Evolutionary conservation across 2,329 filamentous ascomycete species (phyloP).

Genomic region (Ascomycota sp.): DNA sequence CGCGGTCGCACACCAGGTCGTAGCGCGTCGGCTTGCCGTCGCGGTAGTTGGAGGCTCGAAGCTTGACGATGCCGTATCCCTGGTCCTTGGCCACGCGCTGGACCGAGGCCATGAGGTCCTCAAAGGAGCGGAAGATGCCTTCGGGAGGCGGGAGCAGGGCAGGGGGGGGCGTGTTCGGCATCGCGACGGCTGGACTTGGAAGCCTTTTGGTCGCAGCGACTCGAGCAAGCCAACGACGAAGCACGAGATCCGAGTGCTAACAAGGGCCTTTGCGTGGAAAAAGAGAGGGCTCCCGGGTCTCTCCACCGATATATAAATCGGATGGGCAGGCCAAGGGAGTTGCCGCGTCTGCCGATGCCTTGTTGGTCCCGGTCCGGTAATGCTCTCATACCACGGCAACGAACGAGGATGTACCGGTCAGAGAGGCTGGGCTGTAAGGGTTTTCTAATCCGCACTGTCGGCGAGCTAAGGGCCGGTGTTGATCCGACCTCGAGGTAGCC

Average conservation of each 20-base stretch:
- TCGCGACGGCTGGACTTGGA: slow-evolving; percentile 9
- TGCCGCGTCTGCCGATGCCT: slow-evolving; percentile 2
- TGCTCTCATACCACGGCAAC: slow-evolving; percentile 1
- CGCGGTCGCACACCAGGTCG: slow-evolving; percentile 39
- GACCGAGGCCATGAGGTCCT: slow-evolving; percentile 33
- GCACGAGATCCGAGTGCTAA: slow-evolving; percentile 3
- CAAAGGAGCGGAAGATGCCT: slow-evolving; percentile 35
- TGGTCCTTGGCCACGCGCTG: slow-evolving; percentile 39
- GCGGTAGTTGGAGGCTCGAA: slow-evolving; percentile 39
- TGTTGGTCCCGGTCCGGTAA: slow-evolving; percentile 2
- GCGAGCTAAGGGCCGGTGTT: slow-evolving; percentile 18
- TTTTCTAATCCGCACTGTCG: slow-evolving; percentile 22
- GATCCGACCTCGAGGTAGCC: slow-evolving; percentile 11
- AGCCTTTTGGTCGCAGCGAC: slow-evolving; percentile 9
- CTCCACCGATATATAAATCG: slow-evolving; percentile 1
- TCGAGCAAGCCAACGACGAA: background rate
- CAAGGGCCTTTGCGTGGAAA: background rate
- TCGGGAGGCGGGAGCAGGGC: slow-evolving; percentile 32
- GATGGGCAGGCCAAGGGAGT: slow-evolving; percentile 1
- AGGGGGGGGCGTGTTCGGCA: slow-evolving; percentile 25
- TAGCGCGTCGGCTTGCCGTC: slow-evolving; percentile 39
- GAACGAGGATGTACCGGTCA: slow-evolving; percentile 3
- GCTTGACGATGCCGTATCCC: slow-evolving; percentile 39
- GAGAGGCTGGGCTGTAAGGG: slow-evolving; percentile 17
- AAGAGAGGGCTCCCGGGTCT: background rate